Evolutionary conservation across 148 eudicot species (phyloP).

Genomic region (Fagopyrum homotropicum): DNA sequence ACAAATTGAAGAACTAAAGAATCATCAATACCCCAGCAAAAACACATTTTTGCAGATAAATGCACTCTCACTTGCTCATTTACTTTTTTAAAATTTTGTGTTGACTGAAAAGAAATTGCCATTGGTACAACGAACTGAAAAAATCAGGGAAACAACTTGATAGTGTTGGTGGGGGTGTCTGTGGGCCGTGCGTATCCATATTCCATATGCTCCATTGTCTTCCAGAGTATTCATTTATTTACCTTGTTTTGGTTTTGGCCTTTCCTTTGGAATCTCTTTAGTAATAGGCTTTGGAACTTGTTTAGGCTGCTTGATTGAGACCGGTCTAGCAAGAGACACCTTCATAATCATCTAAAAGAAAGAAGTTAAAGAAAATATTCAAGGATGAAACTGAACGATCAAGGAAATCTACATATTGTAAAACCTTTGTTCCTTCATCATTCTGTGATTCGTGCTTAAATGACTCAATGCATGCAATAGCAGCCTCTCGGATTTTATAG

Average conservation of each 20-base stretch:
- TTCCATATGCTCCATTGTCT: no score
- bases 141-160: no score
- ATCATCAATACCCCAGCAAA: neutral
- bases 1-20: neutral
- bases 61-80: no score
- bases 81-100: no score
- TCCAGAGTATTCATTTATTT: constrained; percentile 10
- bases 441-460: constrained; percentile 23
- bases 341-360: constrained; percentile 40
- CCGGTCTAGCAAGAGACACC: constrained; percentile 57
- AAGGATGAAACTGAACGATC: neutral
- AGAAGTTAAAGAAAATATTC: neutral
- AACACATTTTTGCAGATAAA: neutral
- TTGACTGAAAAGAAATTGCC: no score
- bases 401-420: neutral
- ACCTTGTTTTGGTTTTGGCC: constrained; percentile 26
- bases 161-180: no score
- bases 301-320: constrained; percentile 31
- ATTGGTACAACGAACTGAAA: no score
- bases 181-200: no score
- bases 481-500: constrained; percentile 54
- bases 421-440: constrained; percentile 41
- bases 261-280: constrained; percentile 23
- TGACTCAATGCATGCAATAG: constrained; percentile 53
- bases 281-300: constrained; percentile 19